Base-by-base conservation (phyloP, 352 stramenopile species). In the Phytophthora crassamura region DNA sequence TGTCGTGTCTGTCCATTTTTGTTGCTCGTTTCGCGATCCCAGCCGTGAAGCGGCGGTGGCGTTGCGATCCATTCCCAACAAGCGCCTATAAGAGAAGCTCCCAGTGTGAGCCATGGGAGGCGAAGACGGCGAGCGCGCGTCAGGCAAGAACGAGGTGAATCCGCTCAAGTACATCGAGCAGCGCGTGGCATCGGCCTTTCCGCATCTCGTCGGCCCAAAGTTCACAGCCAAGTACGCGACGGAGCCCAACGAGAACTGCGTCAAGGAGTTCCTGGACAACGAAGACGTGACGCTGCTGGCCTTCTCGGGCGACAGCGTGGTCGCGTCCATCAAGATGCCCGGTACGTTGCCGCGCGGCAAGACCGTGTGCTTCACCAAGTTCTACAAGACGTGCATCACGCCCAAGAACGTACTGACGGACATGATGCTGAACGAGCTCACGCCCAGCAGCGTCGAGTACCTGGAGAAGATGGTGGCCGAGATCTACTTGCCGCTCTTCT, bases 401-500 rank as follows among this genome's bases (percentile, higher is more conserved):
- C 67, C 77, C 32, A 89, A 88, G 51, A 97, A 97, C 54, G 82
- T 98, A 16, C 65, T 86, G 18, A 90, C 76, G 4, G 94, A 98
- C 64, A 74, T 98, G 28, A 87, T 94, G 55, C 69, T 94, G 57
- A 94, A 89, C 59, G 88, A 95, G 55, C 59, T 95, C n/a, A 93
- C 88, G 5, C 89, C 77, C 33, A 97, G 82, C 22, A 96, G 91
- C 25, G 95, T 99, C 45, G 94, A 98, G 74, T 97, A 99, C 68
- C 70, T 99, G 15, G 97, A 99, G 67, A 87, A 94, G 6, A 61
- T 99, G 8, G 94, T 98, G 39, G 94, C 94, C 14, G 95, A 98
- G 56, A 85, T 99, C 7, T 98, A 98, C 68, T 69, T 99, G 40
- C 97, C 97, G 8, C 69, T 99, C 20, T 94, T 99, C 38, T 98